Conservation (phyloP, 345 rosid species). For the Garcia nutans region DNA sequence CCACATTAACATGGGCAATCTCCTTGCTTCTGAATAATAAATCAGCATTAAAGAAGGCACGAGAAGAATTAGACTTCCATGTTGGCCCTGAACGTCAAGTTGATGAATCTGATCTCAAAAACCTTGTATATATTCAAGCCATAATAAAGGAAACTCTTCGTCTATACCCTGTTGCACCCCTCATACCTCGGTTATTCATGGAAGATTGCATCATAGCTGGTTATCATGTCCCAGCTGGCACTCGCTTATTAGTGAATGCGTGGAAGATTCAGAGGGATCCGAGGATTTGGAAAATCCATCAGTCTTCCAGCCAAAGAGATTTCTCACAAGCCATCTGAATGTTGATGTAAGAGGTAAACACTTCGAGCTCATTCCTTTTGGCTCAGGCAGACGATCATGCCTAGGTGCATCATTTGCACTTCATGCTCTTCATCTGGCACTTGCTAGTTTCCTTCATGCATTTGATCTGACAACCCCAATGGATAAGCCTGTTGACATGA, state of each 20-base stretch:
- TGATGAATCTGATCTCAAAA: constrained; percentile 47
- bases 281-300: constrained; percentile 2
- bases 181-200: constrained; percentile 46
- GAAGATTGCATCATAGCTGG: constrained; percentile 50
- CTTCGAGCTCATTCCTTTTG: constrained; percentile 13
- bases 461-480: constrained; percentile 2
- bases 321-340: background rate
- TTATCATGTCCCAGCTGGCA: constrained; percentile 44
- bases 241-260: constrained; percentile 48
- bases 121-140: constrained; percentile 53
- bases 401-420: constrained; percentile 15
- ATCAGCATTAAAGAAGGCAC: constrained; percentile 39
- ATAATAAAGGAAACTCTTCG: constrained; percentile 59
- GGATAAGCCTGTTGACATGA: constrained; percentile 11
- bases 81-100: constrained; percentile 50
- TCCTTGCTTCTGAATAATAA: constrained; percentile 56
- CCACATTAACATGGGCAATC: constrained; percentile 58
- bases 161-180: constrained; percentile 57
- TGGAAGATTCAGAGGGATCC: constrained; percentile 50
- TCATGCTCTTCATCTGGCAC: constrained; percentile 6
- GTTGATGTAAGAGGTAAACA: constrained; percentile 14
- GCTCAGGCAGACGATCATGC: constrained; percentile 14
- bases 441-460: constrained; percentile 14
- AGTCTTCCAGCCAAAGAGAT: constrained; percentile 10
- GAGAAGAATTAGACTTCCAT: constrained; percentile 46